These are phyloP conservation scores for Ophiocordyceps camponoti-rufipedis DNA, from an alignment of 2,329 filamentous ascomycete genomes.

Conservation along the genomic window DNA sequence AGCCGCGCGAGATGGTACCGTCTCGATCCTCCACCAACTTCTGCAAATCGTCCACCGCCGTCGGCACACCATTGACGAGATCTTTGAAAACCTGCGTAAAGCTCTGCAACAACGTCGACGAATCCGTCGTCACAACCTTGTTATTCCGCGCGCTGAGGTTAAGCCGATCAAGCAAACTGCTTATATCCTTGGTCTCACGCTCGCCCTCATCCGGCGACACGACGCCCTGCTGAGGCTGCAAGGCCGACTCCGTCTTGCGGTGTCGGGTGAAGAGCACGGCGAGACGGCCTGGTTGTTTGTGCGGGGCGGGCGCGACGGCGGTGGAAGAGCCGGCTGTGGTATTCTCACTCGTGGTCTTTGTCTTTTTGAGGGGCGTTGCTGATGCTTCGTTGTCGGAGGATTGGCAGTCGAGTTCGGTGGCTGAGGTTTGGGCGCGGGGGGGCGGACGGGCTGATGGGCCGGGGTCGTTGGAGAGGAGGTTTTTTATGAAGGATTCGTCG, in stretches of 20 bases:
- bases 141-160: conserved; percentile 75
- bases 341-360: neutral
- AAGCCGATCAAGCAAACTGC: conserved; percentile 62
- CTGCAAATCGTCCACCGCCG: conserved; percentile 77
- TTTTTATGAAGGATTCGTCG: conserved; percentile 39
- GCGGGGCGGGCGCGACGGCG: conserved; percentile 8
- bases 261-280: conserved; percentile 17
- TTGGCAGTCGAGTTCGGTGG: conserved; percentile 27
- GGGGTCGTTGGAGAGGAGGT: conserved; percentile 26
- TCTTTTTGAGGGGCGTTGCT: conserved; percentile 8
- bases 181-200: conserved; percentile 51
- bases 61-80: conserved; percentile 79
- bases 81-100: conserved; percentile 91
- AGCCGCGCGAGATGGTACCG: conserved; percentile 38
- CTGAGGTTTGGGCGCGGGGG: conserved; percentile 29
- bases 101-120: conserved; percentile 58
- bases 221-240: conserved; percentile 14
- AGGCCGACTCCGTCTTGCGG: conserved; percentile 20
- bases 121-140: conserved; percentile 69
- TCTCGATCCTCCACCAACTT: conserved; percentile 41
- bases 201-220: conserved; percentile 22
- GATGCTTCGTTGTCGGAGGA: conserved; percentile 13
- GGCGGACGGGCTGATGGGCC: conserved; percentile 35
- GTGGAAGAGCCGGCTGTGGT: conserved; percentile 5
- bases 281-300: conserved; percentile 18